These are phyloP conservation scores for Aspergillus diversus DNA, from an alignment of 495 filamentous ascomycete genomes.

Conservation along the genomic window DNA sequence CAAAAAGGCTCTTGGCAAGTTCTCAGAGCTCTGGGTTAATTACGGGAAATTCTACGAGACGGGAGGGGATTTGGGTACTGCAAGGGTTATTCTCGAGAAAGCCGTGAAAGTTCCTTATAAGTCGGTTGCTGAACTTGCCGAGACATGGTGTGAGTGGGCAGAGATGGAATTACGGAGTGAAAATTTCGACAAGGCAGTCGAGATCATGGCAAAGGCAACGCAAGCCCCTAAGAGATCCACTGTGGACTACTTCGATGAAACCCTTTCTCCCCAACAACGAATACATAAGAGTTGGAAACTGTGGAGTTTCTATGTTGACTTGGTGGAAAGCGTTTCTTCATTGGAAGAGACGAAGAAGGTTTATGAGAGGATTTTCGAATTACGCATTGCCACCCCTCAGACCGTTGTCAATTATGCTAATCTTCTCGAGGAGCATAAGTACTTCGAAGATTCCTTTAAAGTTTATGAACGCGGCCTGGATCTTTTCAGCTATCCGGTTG, in stretches of 20 bases:
- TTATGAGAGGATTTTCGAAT: conserved; percentile 97
- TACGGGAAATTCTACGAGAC: conserved; percentile 98
- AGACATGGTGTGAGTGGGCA: conserved; percentile 99
- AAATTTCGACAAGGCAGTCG: conserved; percentile 92
- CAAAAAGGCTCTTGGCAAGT: conserved; percentile 91
- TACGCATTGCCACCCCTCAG: conserved; percentile 96
- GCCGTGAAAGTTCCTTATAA: conserved; percentile 97
- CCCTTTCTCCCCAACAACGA: conserved; percentile 88
- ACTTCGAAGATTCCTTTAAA: conserved; percentile 98
- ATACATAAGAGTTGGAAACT: conserved; percentile 99
- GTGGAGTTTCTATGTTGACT: conserved; percentile 99
- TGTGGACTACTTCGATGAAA: conserved; percentile 98
- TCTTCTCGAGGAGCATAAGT: conserved; percentile 91
- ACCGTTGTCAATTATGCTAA: conserved; percentile 99
- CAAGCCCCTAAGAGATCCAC: conserved; percentile 92
- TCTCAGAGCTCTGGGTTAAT: conserved; percentile 94
- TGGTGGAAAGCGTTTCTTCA: conserved; percentile 91
- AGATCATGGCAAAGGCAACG: conserved; percentile 95
- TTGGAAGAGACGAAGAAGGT: conserved; percentile 91
- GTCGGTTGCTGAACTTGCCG: conserved; percentile 89
- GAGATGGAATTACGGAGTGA: conserved; percentile 96
- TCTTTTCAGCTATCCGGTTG: conserved; percentile 95
- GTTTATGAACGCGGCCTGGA: conserved; percentile 95
- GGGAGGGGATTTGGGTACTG: conserved; percentile 81
- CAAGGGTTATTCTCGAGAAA: conserved; percentile 94